Base-by-base conservation (phyloP, 352 stramenopile species). In the Pythium plurisporium region DNA sequence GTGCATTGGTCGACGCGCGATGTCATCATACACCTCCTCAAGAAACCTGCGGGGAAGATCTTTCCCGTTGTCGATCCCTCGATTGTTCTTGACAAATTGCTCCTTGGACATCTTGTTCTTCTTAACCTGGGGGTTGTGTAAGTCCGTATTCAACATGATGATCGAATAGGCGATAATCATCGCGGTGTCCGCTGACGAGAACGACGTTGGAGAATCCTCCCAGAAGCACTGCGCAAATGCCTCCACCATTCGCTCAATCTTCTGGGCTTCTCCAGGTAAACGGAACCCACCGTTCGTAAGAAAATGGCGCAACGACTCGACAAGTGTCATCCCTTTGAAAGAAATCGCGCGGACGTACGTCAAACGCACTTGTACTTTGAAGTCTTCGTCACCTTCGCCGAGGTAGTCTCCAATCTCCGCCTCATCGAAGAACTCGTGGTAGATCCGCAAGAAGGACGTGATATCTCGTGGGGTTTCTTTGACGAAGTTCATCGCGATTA, bases 141-240 rank as follows among this genome's bases (percentile, higher is more conserved):
- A 58, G 55, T 96, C 87, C 1, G 87, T 95, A 58, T 96, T 96
- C 8, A 96, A 68, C 86, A 96, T 95, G 43, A 96, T 95, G 45
- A 93, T 93, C 11, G 87, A 95, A 45, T 95, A 96, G 12, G 86
- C 82, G n/a, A 96, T 82, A 44, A 95, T 92, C 84, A 95, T 94
- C 12, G 84, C 82, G 19, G 86, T 95, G 43, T 96, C 84, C 0
- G 82, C 74, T 4, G 79, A 91, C 2, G 80, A 87, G 51, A 94
- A 93, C 5, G 77, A 74, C 1, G 66, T 55, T 3, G 67, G 69
- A 0, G 76, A 98, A 64, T 99, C 97, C 67, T 99, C 91, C 77
- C 86, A 99, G 67, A 98, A 99, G 67, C 96, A 99, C 64, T 99
- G 94, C 0, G 92, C 86, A 64, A 99, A 99, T 2, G 94, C 96